Evolutionary conservation across 352 stramenopile genomes (phyloP).

Genomic region (Hyaloperonospora arabidopsidis): DNA sequence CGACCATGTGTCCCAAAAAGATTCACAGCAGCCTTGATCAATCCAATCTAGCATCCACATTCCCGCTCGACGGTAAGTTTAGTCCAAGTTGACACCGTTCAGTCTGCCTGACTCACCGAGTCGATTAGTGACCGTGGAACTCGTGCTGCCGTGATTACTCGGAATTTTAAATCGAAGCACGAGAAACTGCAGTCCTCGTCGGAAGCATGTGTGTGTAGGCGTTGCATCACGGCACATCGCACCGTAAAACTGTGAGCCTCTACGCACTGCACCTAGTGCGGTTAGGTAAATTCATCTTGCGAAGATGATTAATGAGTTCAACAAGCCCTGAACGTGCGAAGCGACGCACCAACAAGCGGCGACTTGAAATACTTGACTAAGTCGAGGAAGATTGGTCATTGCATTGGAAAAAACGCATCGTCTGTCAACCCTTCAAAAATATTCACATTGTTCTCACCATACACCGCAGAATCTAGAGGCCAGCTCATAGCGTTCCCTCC

Average conservation of each 20-base stretch:
- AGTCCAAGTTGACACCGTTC: constrained; percentile 11
- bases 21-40: background rate
- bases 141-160: constrained; percentile 24
- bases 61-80: constrained; percentile 2
- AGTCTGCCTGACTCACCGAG: constrained; percentile 22
- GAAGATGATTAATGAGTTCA: no score
- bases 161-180: constrained; percentile 34
- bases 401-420: constrained; percentile 68
- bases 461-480: constrained; percentile 27
- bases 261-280: constrained; percentile 39
- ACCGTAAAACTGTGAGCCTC: constrained; percentile 37
- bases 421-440: constrained; percentile 73
- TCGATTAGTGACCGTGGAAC: constrained; percentile 49
- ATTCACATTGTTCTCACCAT: constrained; percentile 48
- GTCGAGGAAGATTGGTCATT: constrained; percentile 30
- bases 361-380: constrained; percentile 23
- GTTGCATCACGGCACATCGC: constrained; percentile 45
- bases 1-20: constrained; percentile 1
- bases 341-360: constrained; percentile 16
- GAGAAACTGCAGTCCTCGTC: constrained; percentile 67
- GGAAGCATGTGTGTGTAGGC: constrained; percentile 43
- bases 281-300: constrained; percentile 40
- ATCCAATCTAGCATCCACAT: background rate
- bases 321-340: no score
- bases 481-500: constrained; percentile 16